Base-by-base conservation (phyloP, 2,329 filamentous ascomycete species). In the Teratosphaeriaceae sp. region DNA sequence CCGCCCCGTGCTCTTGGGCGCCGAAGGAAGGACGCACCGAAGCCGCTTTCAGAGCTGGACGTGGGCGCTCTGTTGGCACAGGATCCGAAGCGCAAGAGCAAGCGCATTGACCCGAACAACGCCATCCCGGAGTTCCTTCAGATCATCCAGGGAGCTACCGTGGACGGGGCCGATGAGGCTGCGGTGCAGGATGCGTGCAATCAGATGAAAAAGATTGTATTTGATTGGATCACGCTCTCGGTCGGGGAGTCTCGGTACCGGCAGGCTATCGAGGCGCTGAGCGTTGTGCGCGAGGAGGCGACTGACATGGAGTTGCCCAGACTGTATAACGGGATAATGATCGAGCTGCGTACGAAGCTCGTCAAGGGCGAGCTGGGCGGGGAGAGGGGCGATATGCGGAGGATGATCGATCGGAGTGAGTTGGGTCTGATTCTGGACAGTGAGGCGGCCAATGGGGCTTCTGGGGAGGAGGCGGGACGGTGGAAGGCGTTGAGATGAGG, bases 81-180 rank as follows among this genome's bases (percentile, higher is more conserved):
- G 45, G 70, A 76, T 35, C 56, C 55, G 24, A 50, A 46, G 23
- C 50, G 57, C 43, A 77, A 73, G 36, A 67, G 67, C 21, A 65
- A 72, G 59, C 73, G 69, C 34, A 80, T 85, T 44, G 75, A 78
- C 7, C 62, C 76, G 0, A 75, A 83, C 8, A 97, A 97, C 50
- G 80, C 89, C 1, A 80, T 97, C 4, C 88, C 92, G 0, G 86
- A 90, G 46, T 96, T 95, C 76, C 94, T 89, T 60, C 87, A 88
- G 61, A 75, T 82, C 2, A 71, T 97, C n/a, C n/a, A n/a, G n/a
- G n/a, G n/a, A n/a, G n/a, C 24, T 27, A 8, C n/a, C 13, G 72
- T 52, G 21, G 41, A 78, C 5, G 75, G 81, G 21, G 67, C 82
- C 1, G 68, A 75, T 1, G 75, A 81, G 21, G 68, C 83, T 1